Conservation (phyloP, 768 basidiomycete genomes). For the Ramaria sp. region DNA sequence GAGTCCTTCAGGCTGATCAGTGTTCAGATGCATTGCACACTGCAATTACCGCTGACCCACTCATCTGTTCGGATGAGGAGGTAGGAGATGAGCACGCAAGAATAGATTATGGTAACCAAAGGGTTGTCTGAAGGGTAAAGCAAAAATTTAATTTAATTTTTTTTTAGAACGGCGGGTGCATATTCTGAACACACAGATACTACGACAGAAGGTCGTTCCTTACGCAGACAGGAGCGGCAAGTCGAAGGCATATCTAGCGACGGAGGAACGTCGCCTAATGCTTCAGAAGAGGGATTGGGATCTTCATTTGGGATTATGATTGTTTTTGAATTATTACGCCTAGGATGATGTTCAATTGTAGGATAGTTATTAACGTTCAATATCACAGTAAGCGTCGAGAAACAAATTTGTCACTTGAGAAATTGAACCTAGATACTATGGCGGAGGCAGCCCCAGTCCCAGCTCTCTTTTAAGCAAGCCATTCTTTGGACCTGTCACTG, state of each 20-base stretch:
- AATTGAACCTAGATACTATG: too few relatives aligned
- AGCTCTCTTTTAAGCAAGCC: too few relatives aligned
- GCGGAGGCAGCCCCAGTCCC: too few relatives aligned
- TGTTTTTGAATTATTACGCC: not conserved
- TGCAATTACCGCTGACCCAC: slow-evolving; percentile 55
- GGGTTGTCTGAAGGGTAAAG: too few relatives aligned
- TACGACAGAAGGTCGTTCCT: not conserved
- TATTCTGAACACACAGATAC: slow-evolving; percentile 1
- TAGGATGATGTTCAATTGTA: too few relatives aligned
- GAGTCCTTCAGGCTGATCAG: not conserved
- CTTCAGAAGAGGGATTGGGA: not conserved
- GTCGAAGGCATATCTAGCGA: not conserved
- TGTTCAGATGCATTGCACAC: slow-evolving; percentile 62
- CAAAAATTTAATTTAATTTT: not conserved
- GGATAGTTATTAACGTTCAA: too few relatives aligned
- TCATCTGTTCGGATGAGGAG: slow-evolving; percentile 68
- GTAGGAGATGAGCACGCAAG: slow-evolving; percentile 50
- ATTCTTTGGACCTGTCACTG: too few relatives aligned
- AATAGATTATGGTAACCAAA: slow-evolving; percentile 45
- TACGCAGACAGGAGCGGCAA: not conserved
- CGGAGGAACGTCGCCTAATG: not conserved
- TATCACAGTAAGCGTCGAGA: too few relatives aligned
- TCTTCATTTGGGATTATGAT: not conserved
- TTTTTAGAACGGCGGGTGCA: slow-evolving; percentile 2
- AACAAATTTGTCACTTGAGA: too few relatives aligned